phyloP scores from a whole-genome alignment of 768 basidiomycete genomes.

The Boletellus sp. region DNA sequence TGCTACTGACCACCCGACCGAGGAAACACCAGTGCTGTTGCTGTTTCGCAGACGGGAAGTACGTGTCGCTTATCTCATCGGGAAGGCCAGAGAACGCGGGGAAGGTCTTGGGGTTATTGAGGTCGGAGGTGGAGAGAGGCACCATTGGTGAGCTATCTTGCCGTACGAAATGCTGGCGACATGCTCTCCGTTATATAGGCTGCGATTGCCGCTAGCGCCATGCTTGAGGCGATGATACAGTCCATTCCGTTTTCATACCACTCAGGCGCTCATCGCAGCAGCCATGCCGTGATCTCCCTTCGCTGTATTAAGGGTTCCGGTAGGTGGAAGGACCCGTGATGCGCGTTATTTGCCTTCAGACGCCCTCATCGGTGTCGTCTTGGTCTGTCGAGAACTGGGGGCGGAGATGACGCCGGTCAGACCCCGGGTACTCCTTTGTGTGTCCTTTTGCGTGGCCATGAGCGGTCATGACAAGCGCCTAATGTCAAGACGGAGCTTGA shows the following conservation, averaged over 20 bases:
- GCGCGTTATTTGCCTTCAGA: not conserved
- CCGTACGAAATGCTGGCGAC: slow-evolving; percentile 2
- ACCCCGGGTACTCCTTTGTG: not conserved
- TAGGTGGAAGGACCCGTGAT: not conserved
- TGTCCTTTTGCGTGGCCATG: not conserved
- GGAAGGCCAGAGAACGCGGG: slow-evolving; percentile 24
- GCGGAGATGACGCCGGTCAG: slow-evolving; percentile 5
- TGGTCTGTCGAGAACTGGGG: not conserved
- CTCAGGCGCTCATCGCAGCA: slow-evolving; percentile 1
- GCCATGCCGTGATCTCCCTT: slow-evolving; percentile 11
- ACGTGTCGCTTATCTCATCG: slow-evolving; percentile 14
- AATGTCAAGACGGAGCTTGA: not conserved
- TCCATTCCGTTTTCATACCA: not conserved
- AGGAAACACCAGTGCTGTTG: slow-evolving; percentile 31
- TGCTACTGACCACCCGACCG: slow-evolving; percentile 23
- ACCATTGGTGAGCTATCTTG: slow-evolving; percentile 16
- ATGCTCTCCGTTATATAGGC: slow-evolving; percentile 7
- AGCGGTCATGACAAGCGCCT: not conserved
- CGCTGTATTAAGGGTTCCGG: not conserved
- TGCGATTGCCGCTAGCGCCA: not conserved
- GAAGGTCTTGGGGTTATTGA: slow-evolving; percentile 23
- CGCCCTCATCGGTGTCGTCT: not conserved
- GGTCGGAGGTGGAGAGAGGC: slow-evolving; percentile 21
- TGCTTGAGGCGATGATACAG: not conserved
- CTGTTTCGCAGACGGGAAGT: slow-evolving; percentile 24